Evolutionary conservation across 148 eudicot genomes (phyloP).

Genomic region (Amaranthus cruentus): DNA sequence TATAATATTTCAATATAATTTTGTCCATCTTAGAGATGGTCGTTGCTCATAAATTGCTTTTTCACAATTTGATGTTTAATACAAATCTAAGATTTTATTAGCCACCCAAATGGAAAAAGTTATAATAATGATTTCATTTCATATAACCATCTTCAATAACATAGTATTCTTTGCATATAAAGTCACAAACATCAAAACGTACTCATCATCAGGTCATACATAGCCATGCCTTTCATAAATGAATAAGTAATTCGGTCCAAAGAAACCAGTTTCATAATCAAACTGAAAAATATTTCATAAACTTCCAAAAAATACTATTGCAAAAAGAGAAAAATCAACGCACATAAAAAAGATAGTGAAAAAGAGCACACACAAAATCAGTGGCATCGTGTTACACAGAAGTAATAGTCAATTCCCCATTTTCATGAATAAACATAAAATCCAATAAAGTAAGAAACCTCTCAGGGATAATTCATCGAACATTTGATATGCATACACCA

Average conservation of each 20-base stretch:
- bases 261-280: too few species aligned
- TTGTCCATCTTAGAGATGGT: too few species aligned
- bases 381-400: constrained; percentile 63
- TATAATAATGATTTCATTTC: too few species aligned
- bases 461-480: constrained; percentile 18
- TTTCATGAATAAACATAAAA: constrained; percentile 33
- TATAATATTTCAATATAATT: too few species aligned
- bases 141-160: background rate
- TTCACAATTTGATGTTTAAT: too few species aligned
- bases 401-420: constrained; percentile 60
- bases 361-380: constrained; percentile 43
- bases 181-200: background rate
- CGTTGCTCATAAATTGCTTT: too few species aligned
- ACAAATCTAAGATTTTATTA: too few species aligned
- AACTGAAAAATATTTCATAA: too few species aligned
- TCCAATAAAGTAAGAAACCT: constrained; percentile 5
- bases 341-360: background rate
- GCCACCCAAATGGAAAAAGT: too few species aligned
- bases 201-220: background rate
- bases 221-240: too few species aligned
- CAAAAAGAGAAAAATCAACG: background rate
- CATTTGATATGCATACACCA: constrained; percentile 7
- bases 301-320: background rate
- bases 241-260: too few species aligned
- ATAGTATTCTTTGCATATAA: background rate